Conservation (phyloP, 441 rosid species). For the Adansonia madagascariensis region DNA sequence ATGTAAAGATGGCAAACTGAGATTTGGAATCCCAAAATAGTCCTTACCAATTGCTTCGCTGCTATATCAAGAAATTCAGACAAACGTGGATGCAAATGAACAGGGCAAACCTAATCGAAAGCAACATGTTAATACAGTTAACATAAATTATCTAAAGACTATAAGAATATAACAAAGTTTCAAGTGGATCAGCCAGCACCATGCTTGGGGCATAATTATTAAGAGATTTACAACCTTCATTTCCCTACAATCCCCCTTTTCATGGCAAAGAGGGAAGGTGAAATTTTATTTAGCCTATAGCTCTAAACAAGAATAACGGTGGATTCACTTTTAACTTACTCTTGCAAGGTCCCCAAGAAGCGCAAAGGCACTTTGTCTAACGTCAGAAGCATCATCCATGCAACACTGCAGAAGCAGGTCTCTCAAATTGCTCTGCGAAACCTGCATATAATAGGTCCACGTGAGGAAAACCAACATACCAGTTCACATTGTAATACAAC, state of each 20-base stretch:
- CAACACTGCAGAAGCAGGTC: slow-evolving; percentile 93
- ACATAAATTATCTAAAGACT: slow-evolving; percentile 2
- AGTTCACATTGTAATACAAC: background rate
- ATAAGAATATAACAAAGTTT: slow-evolving; percentile 22
- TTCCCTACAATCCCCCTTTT: background rate
- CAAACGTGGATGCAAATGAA: slow-evolving; percentile 73
- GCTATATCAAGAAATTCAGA: slow-evolving; percentile 80
- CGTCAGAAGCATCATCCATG: slow-evolving; percentile 85
- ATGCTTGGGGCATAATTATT: background rate
- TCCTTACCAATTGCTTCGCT: slow-evolving; percentile 88
- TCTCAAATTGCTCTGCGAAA: slow-evolving; percentile 75
- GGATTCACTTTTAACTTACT: slow-evolving; percentile 49
- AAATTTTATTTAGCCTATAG: background rate
- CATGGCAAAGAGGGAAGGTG: background rate
- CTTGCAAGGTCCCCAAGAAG: slow-evolving; percentile 96
- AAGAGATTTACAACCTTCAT: slow-evolving; percentile 4
- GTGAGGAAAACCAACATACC: slow-evolving; percentile 9
- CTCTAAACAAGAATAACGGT: slow-evolving; percentile 5
- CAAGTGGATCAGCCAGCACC: slow-evolving; percentile 8
- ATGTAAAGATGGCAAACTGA: slow-evolving; percentile 12
- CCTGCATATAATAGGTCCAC: slow-evolving; percentile 46
- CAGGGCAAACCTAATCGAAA: slow-evolving; percentile 67
- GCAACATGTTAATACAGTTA: slow-evolving; percentile 8
- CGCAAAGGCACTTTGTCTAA: slow-evolving; percentile 98
- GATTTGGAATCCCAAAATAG: slow-evolving; percentile 24